Base-by-base conservation (phyloP, 768 basidiomycete species). In the Auriscalpium vulgare region DNA sequence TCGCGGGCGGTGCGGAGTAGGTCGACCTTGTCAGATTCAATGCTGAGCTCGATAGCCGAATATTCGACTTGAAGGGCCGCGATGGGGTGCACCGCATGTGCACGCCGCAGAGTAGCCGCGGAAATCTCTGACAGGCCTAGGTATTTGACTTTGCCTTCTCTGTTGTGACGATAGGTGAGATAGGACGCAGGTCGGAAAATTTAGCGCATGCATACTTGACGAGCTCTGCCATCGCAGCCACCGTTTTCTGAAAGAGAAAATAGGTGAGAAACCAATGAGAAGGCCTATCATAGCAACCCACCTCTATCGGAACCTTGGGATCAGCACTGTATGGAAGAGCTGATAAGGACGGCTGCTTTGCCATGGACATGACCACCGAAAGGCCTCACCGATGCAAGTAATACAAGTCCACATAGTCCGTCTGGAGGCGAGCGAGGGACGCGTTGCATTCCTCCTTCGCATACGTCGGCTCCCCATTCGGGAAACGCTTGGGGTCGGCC, bases 391-490 rank as follows among this genome's bases (percentile, higher is more conserved):
- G 61, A 56, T 76, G 75, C 8, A 66, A 58, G 59, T 76, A 76
- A 55, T 68, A 75, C 17, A 76, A 58, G 51, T 76, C 75, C 29
- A 77, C 65, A 19, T 61, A 56, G 17, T 74, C 69, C 3, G 71
- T 67, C 11, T 71, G 68, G 7, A 75, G 64, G 13, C 62, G 55
- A 56, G 68, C 62, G 45, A 83, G 65, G 0, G 78, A 78, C 53
- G 54, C 69, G 14, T 76, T 68, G 38, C 75, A 51, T 0, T 71
- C 66, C 47, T 71, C 60, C 5, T 66, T 69, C 10, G 75, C 72
- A 54, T 78, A 76, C 53, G 75, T 69, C 0, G 75, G 71, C n/a
- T 73, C 70, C 23, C 74, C 75, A 23, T 70, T 53, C 37, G 50
- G 46, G 46, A 50, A 63, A 10, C 53, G 37, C 3, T 49, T 56